These are phyloP conservation scores for Annulohypoxylon truncatum DNA, from an alignment of 2,329 filamentous ascomycete genomes.

Conservation along the genomic window DNA sequence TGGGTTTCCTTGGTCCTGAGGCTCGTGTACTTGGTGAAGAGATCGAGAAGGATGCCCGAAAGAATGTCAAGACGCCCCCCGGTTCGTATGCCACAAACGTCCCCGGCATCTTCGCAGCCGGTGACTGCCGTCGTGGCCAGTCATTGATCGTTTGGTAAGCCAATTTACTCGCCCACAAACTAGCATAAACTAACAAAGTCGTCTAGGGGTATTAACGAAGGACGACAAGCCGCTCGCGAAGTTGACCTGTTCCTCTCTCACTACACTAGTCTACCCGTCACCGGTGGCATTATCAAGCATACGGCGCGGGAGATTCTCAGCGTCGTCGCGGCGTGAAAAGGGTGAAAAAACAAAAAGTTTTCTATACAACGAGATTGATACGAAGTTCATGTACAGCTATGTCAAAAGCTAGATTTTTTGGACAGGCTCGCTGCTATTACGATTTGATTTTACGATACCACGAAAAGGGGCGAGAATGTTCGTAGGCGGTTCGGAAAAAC, in stretches of 20 bases:
- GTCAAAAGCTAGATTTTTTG: constrained; percentile 35
- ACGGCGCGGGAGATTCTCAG: constrained; percentile 74
- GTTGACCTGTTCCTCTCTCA: constrained; percentile 89
- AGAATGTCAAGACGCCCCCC: constrained; percentile 94
- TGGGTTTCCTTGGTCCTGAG: constrained; percentile 97
- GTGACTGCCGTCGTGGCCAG: constrained; percentile 94
- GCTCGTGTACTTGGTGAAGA: constrained; percentile 86
- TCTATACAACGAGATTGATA: constrained; percentile 11
- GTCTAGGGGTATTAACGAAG: constrained; percentile 92
- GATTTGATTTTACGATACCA: constrained; percentile 35
- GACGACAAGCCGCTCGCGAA: constrained; percentile 90
- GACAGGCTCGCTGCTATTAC: constrained; percentile 33
- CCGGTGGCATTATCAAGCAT: constrained; percentile 90
- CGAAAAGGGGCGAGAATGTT: constrained; percentile 20
- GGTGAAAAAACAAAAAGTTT: background rate
- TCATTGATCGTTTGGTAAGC: constrained; percentile 94
- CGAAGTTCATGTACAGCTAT: constrained; percentile 29
- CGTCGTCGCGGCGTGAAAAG: constrained; percentile 5
- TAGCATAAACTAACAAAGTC: constrained; percentile 51
- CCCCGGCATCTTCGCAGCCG: constrained; percentile 89
- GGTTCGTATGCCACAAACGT: constrained; percentile 91
- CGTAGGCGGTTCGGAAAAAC: constrained; percentile 19
- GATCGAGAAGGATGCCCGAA: constrained; percentile 90
- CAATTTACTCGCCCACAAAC: background rate
- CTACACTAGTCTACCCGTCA: constrained; percentile 83